Evolutionary conservation across 257 asterid species (phyloP).

Genomic region (Nicotiana noctiflora): DNA sequence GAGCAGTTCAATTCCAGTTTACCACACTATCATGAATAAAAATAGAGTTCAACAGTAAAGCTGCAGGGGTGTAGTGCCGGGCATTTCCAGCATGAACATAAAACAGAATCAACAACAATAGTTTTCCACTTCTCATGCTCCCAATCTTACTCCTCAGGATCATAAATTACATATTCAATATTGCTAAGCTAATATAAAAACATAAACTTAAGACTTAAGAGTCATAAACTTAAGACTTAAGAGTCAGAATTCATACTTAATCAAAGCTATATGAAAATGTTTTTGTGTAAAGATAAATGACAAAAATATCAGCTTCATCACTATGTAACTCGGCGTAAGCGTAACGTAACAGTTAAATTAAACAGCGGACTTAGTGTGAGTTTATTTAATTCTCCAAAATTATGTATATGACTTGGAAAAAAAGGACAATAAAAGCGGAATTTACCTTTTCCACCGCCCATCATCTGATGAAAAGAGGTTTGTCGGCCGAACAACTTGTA

Average conservation of each 20-base stretch:
- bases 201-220: not conserved
- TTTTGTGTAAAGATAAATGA: not conserved
- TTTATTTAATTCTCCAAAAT: not conserved
- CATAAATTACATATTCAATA: not conserved
- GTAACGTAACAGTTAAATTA: not conserved
- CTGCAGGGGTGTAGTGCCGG: not conserved
- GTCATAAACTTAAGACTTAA: not conserved
- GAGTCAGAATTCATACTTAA: not conserved
- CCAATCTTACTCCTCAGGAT: not conserved
- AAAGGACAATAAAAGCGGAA: not conserved
- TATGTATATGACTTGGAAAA: not conserved
- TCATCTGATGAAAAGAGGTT: slow-evolving; percentile 58
- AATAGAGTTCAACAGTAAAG: not conserved
- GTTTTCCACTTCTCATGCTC: not conserved
- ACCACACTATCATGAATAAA: not conserved
- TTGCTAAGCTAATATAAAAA: not conserved
- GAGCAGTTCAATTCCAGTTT: not conserved
- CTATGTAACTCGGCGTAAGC: not conserved
- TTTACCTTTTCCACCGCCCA: slow-evolving; percentile 80
- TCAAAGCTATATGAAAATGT: not conserved
- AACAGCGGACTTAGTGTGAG: not conserved
- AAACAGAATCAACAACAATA: not conserved
- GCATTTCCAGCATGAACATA: not conserved
- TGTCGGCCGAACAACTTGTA: slow-evolving; percentile 47
- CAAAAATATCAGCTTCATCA: not conserved